Percentiles rank a stretch among this genome's conserved stretches.
These are phyloP conservation scores for Linum tenue DNA, from an alignment of 345 rosid genomes.

Conservation along the genomic window DNA sequence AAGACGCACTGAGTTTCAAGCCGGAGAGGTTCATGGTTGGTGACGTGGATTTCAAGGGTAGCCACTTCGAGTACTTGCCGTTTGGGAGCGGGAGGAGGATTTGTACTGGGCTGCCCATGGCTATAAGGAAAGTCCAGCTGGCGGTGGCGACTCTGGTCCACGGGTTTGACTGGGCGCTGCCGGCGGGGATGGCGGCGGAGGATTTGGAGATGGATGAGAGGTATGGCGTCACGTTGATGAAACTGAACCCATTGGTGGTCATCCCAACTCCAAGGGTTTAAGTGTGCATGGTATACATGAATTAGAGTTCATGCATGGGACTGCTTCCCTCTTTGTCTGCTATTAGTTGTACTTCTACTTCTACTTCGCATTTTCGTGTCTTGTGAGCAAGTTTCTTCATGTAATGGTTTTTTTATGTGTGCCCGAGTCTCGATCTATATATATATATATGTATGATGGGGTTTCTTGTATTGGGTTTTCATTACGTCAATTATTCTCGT, in stretches of 20 bases:
- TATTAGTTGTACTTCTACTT: no score
- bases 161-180: conserved; percentile 16
- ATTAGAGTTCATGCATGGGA: no score
- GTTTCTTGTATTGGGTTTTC: no score
- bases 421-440: no score
- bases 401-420: no score
- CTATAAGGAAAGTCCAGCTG: conserved; percentile 5
- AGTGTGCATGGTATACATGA: no score
- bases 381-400: no score
- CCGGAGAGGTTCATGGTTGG: conserved; percentile 21
- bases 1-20: conserved; percentile 12
- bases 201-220: conserved; percentile 13
- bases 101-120: conserved; percentile 17
- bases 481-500: no score
- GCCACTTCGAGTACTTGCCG: conserved; percentile 22
- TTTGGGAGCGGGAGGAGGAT: conserved; percentile 37
- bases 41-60: conserved; percentile 19
- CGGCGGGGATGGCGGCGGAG: not conserved
- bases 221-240: conserved; percentile 8
- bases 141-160: not conserved
- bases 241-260: conserved; percentile 10
- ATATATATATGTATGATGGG: no score
- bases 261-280: not conserved
- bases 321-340: no score
- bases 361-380: no score